Evolutionary conservation across 495 filamentous ascomycete species (phyloP).

Genomic region (Tetracladium marchalianum): DNA sequence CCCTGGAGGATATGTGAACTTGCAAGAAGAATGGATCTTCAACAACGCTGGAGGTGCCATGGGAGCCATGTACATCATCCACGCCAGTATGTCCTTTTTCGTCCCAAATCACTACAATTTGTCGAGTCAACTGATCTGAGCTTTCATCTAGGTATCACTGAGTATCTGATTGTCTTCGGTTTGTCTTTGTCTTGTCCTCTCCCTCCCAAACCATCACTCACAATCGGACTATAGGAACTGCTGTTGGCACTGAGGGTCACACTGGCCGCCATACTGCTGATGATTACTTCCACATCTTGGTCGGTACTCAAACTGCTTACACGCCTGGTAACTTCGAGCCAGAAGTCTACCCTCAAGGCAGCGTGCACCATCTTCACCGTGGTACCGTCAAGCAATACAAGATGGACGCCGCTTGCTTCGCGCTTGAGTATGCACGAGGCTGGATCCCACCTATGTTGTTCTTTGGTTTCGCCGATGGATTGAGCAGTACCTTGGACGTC

Average conservation of each 20-base stretch:
- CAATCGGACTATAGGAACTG: constrained; percentile 41
- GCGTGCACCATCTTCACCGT: constrained; percentile 66
- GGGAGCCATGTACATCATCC: constrained; percentile 85
- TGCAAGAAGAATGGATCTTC: constrained; percentile 57
- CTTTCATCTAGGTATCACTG: constrained; percentile 41
- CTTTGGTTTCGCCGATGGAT: constrained; percentile 75
- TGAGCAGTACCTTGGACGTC: constrained; percentile 68
- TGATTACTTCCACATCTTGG: constrained; percentile 87
- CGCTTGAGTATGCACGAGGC: constrained; percentile 78
- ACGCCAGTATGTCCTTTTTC: constrained; percentile 59
- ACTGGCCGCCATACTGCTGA: constrained; percentile 78
- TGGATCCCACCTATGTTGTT: constrained; percentile 87
- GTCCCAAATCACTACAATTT: too few relatives aligned
- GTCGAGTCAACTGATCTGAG: not conserved
- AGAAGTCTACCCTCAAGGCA: constrained; percentile 65
- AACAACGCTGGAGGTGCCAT: constrained; percentile 79
- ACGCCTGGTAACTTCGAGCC: constrained; percentile 58
- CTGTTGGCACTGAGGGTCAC: constrained; percentile 84
- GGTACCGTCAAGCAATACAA: constrained; percentile 78
- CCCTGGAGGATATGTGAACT: constrained; percentile 41
- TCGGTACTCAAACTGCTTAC: constrained; percentile 63
- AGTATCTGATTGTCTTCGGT: constrained; percentile 77
- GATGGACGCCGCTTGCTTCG: constrained; percentile 72
- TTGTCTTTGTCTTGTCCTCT: constrained; percentile 6
- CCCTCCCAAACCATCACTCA: not conserved